Conservation (phyloP, 2,329 filamentous ascomycete species). For the Paracoccidioides lutzii region DNA sequence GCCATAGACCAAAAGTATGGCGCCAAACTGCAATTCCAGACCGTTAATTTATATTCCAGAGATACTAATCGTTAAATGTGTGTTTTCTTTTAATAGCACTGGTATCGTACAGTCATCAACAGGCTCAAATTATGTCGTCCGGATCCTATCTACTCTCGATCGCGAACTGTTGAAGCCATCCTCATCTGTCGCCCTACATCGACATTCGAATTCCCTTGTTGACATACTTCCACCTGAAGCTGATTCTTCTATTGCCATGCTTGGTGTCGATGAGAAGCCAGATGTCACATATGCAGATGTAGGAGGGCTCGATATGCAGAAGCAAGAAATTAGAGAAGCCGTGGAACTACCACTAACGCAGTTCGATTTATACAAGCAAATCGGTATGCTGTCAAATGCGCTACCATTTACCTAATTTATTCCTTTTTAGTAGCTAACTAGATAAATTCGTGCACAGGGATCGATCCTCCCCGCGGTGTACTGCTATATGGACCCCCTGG, state of each 20-base stretch:
- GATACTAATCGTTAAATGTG: slow-evolving; percentile 1
- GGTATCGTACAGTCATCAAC: slow-evolving; percentile 98
- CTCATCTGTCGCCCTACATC: slow-evolving; percentile 91
- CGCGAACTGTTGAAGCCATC: slow-evolving; percentile 96
- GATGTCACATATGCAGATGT: slow-evolving; percentile 97
- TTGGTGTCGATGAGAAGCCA: slow-evolving; percentile 91
- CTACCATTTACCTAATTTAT: not conserved
- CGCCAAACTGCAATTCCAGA: not conserved
- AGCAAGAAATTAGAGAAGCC: slow-evolving; percentile 96
- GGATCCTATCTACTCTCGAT: slow-evolving; percentile 94
- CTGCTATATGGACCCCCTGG: slow-evolving; percentile 91
- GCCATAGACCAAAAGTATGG: slow-evolving; percentile 95
- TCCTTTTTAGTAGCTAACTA: not conserved
- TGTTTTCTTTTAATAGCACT: slow-evolving; percentile 46
- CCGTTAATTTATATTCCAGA: not conserved
- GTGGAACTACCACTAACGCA: slow-evolving; percentile 94
- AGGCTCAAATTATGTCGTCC: slow-evolving; percentile 96
- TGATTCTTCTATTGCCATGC: slow-evolving; percentile 97
- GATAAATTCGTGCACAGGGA: slow-evolving; percentile 34
- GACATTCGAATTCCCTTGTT: slow-evolving; percentile 95
- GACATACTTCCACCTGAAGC: slow-evolving; percentile 98
- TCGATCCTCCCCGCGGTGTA: slow-evolving; percentile 92
- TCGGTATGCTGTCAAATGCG: slow-evolving; percentile 44
- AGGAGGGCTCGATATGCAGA: slow-evolving; percentile 97
- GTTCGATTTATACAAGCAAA: slow-evolving; percentile 98